Evolutionary conservation across 352 stramenopile genomes (phyloP), one percentile per base, ranked within the genome.

Genomic region (Phytophthora hybrid): DNA sequence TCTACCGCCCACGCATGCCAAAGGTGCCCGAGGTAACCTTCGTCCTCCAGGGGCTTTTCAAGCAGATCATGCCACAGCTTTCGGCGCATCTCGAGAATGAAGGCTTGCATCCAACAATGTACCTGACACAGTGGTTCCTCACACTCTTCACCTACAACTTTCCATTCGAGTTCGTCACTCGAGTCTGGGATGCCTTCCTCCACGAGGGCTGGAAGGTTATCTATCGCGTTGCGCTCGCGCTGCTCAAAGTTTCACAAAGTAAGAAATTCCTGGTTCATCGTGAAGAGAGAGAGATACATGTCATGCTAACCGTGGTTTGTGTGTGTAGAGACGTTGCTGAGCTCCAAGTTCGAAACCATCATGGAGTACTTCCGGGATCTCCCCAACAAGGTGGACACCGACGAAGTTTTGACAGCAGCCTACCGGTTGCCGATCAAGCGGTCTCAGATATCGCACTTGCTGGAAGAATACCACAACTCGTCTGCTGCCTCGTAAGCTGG

Each of bases 201-300:
- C 81, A 93, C 53, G 97, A 99, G 78, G 97, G 97, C 55, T 99
- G 95, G 96, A 99, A 98, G 66, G 93, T 99, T n/a, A 95, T 99
- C 14, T 98, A 98, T 76, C 91, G 97, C 46, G 90, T 99, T 39
- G 95, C 98, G 60, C 73, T 99, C 4, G 93, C 93, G 10, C 74
- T 99, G 26, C 82, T 99, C 57, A 92, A 93, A 41, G 62, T 90
- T 53, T 90, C 81, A 1, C 84, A 93, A 44, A 90, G 85, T 95
- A 77, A 62, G 84, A 83, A n/a, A 21, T n/a, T 13, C 11, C 41
- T 51, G 13, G 64, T 51, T 9, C 9, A 13, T 37, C 29, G 29
- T 31, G 47, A 61, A 26, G 23, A 26, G 23, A 26, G 23, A 26
- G 23, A 26, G 1, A 26, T 26, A 26, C 23, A 26, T 26, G 23